Percentiles rank a stretch among this genome's conserved stretches.
phyloP scores from a whole-genome alignment of 768 basidiomycete genomes.

The Boletus sp. region DNA sequence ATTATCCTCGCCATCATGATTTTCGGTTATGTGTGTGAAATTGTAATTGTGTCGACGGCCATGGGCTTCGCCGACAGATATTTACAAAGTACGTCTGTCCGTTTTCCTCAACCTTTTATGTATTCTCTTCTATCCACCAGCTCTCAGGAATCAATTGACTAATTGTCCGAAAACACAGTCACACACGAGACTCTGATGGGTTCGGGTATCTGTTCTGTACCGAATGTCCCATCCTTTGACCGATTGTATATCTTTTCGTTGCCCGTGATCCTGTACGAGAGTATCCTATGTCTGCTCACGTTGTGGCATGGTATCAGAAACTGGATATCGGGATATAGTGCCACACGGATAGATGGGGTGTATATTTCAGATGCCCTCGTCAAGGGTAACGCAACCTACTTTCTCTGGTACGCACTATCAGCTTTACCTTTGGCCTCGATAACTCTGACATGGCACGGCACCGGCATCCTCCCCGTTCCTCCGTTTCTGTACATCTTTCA shows the following conservation, averaged over 20 bases:
- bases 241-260: conserved; percentile 6
- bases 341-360: neutral
- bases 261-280: conserved; percentile 7
- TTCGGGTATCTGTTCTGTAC: conserved; percentile 1
- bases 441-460: neutral
- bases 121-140: too few relatives aligned
- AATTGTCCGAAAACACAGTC: neutral
- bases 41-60: neutral
- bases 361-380: neutral
- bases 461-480: too few relatives aligned
- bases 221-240: neutral
- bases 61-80: neutral
- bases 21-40: neutral
- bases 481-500: neutral
- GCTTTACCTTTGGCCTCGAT: too few relatives aligned
- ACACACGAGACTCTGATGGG: neutral
- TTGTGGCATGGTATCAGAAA: neutral
- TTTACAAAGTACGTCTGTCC: neutral
- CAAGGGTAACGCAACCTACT: neutral
- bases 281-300: conserved; percentile 4
- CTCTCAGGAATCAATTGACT: neutral
- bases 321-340: neutral
- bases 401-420: neutral
- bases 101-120: neutral
- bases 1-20: neutral